Percentiles rank a stretch among this genome's conserved stretches.
These are phyloP conservation scores for Purshia tridentata DNA, from an alignment of 306 rosid species.

Conservation along the genomic window DNA sequence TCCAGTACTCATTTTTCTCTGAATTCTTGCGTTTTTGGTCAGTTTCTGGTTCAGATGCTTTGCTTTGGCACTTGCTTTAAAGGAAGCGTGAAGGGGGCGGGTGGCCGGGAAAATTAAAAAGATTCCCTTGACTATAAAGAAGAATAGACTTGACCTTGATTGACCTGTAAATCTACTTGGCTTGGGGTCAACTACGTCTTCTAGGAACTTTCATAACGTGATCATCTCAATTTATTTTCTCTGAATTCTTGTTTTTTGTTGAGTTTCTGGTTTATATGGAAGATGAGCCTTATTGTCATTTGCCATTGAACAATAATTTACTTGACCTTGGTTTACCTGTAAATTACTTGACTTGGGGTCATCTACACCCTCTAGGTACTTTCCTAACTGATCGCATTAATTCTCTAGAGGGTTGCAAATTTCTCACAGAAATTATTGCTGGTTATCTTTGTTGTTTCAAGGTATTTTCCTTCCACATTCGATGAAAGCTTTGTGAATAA, in stretches of 20 bases:
- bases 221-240: no score
- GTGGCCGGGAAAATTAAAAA: not conserved
- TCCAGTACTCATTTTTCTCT: slow-evolving; percentile 35
- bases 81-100: not conserved
- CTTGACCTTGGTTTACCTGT: not conserved
- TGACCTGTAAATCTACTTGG: not conserved
- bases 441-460: not conserved
- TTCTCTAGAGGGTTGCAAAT: not conserved
- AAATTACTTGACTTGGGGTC: not conserved
- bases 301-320: not conserved
- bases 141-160: not conserved
- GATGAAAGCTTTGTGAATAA: not conserved
- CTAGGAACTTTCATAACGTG: not conserved
- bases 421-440: no score
- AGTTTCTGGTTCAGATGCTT: slow-evolving; percentile 5
- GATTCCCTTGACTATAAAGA: not conserved
- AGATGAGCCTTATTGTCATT: no score
- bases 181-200: not conserved
- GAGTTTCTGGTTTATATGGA: no score
- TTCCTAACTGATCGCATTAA: not conserved
- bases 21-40: not conserved
- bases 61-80: not conserved
- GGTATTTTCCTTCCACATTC: not conserved
- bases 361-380: not conserved
- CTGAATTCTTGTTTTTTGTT: no score